These are phyloP conservation scores for Cercospora berteroae DNA, from an alignment of 2,329 filamentous ascomycete species.

Conservation along the genomic window DNA sequence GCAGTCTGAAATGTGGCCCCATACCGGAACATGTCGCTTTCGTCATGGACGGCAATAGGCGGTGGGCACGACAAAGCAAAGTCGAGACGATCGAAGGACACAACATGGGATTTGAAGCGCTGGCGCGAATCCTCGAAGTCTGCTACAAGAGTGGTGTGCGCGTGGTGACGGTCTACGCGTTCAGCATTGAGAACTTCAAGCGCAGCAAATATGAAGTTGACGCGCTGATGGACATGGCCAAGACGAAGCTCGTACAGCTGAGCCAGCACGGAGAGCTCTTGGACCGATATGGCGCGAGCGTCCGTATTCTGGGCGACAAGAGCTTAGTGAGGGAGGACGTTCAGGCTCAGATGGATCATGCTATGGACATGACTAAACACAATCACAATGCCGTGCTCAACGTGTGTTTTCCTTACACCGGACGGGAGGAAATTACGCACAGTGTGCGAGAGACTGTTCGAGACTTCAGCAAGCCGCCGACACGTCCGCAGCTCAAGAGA, in stretches of 20 bases:
- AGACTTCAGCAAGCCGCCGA: constrained; percentile 71
- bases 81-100: constrained; percentile 98
- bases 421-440: constrained; percentile 88
- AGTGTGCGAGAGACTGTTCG: constrained; percentile 84
- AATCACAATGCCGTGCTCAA: constrained; percentile 80
- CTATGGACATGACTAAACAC: constrained; percentile 79
- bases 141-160: constrained; percentile 98
- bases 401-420: constrained; percentile 97
- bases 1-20: constrained; percentile 82
- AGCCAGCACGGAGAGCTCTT: constrained; percentile 90
- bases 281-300: constrained; percentile 84
- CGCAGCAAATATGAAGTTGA: constrained; percentile 95
- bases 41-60: constrained; percentile 97
- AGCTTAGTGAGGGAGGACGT: constrained; percentile 85
- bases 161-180: constrained; percentile 95
- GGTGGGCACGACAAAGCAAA: constrained; percentile 83
- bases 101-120: constrained; percentile 89
- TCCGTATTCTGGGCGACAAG: constrained; percentile 81
- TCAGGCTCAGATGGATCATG: constrained; percentile 79
- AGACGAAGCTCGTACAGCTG: constrained; percentile 88
- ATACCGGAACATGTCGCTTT: constrained; percentile 97
- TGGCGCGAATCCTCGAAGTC: constrained; percentile 92
- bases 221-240: constrained; percentile 95
- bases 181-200: constrained; percentile 99
- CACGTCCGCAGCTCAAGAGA: constrained; percentile 46